These are phyloP conservation scores for Agroathelia rolfsii DNA, from an alignment of 1,284 basidiomycete genomes.

Conservation along the genomic window DNA sequence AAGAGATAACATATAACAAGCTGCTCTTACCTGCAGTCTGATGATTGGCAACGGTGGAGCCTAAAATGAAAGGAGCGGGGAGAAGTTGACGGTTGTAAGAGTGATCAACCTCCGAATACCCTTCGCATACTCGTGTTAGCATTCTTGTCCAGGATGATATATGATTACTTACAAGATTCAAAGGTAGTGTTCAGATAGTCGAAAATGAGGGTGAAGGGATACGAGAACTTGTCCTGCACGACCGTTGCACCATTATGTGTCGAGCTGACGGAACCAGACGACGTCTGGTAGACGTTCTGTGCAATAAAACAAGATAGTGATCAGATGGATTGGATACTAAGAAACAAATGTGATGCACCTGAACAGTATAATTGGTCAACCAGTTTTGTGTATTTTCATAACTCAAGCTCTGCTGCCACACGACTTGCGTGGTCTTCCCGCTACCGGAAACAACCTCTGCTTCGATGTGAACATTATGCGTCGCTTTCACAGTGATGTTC, in stretches of 20 bases:
- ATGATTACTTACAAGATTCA: constrained; percentile 10
- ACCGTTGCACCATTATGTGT: constrained; percentile 18
- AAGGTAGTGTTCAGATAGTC: constrained; percentile 5
- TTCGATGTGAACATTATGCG: constrained; percentile 35
- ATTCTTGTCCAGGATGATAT: background rate
- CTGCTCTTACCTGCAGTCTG: constrained; percentile 30
- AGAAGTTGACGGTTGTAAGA: constrained; percentile 11
- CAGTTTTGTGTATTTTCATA: constrained; percentile 44
- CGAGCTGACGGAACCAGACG: constrained; percentile 15
- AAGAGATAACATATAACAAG: constrained; percentile 1
- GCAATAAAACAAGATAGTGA: background rate
- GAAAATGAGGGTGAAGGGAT: constrained; percentile 18
- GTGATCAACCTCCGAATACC: constrained; percentile 11
- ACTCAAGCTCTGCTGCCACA: constrained; percentile 34
- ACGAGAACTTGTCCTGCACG: constrained; percentile 18
- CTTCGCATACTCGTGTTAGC: constrained; percentile 4
- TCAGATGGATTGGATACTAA: background rate
- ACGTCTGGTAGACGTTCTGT: constrained; percentile 17
- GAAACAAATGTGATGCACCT: constrained; percentile 28
- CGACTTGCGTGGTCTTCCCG: constrained; percentile 32
- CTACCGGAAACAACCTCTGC: constrained; percentile 38
- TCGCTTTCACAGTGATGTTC: constrained; percentile 38
- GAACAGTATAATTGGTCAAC: constrained; percentile 25
- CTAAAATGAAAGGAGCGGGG: constrained; percentile 10
- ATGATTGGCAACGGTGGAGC: constrained; percentile 8